A percentile compares a stretch with the other conserved stretches of the same genome.
These are phyloP conservation scores for Periconia sp. DNA, from an alignment of 2,329 filamentous ascomycete species.

Conservation along the genomic window DNA sequence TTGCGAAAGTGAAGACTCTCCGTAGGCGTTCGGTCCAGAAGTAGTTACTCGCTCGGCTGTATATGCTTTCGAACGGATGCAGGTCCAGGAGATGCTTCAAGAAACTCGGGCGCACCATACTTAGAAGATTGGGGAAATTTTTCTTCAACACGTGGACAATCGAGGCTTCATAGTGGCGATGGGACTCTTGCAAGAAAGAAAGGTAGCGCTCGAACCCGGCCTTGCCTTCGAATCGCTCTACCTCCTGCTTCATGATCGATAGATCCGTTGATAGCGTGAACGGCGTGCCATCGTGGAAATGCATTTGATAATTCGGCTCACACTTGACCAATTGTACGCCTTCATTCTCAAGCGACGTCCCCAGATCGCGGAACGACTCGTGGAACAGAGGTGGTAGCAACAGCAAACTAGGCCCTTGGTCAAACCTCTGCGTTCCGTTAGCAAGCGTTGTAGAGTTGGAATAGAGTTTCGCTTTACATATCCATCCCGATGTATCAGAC, in stretches of 20 bases:
- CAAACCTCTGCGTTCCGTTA: slow-evolving; percentile 58
- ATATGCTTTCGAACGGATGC: slow-evolving; percentile 73
- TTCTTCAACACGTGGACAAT: slow-evolving; percentile 65
- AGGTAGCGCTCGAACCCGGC: slow-evolving; percentile 72
- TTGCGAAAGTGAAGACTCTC: slow-evolving; percentile 74
- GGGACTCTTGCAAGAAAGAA: slow-evolving; percentile 65
- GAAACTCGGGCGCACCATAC: slow-evolving; percentile 62
- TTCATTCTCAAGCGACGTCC: slow-evolving; percentile 65
- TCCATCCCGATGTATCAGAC: slow-evolving; percentile 61
- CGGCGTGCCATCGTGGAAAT: slow-evolving; percentile 67
- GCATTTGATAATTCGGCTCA: slow-evolving; percentile 74
- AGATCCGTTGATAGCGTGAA: slow-evolving; percentile 70
- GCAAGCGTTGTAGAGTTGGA: not conserved
- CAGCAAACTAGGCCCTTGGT: slow-evolving; percentile 74
- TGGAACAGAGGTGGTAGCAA: slow-evolving; percentile 71
- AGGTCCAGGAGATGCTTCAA: slow-evolving; percentile 60
- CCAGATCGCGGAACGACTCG: slow-evolving; percentile 69
- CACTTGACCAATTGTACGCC: slow-evolving; percentile 71
- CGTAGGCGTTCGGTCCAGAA: slow-evolving; percentile 70
- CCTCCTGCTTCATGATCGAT: slow-evolving; percentile 68
- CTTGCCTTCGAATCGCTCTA: slow-evolving; percentile 73
- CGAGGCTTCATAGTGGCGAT: slow-evolving; percentile 70
- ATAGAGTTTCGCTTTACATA: slow-evolving; percentile 47
- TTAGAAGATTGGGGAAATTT: slow-evolving; percentile 65
- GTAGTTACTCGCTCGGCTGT: slow-evolving; percentile 64